Conservation (phyloP, 106 monocot genomes). For the Platanthera guangdongensis region DNA sequence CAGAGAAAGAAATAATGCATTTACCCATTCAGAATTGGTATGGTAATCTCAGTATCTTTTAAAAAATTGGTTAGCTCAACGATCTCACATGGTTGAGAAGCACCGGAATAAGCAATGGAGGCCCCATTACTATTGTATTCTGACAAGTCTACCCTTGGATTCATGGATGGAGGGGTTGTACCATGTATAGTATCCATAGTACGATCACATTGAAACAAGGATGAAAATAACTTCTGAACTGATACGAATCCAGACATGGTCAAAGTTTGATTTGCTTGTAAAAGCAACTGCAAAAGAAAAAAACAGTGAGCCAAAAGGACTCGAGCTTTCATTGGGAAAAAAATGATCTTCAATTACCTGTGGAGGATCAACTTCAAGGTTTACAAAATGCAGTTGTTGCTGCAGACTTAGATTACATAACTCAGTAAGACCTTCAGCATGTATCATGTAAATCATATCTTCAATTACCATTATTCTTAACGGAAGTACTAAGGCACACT, state of each 20-base stretch:
- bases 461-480: slow-evolving; percentile 76
- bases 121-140: slow-evolving; percentile 10
- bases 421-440: slow-evolving; percentile 55
- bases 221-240: slow-evolving; percentile 63
- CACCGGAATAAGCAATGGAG: slow-evolving; percentile 4
- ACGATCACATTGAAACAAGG: slow-evolving; percentile 35
- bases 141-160: slow-evolving; percentile 10
- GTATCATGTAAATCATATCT: slow-evolving; percentile 84
- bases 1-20: slow-evolving; percentile 4
- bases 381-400: slow-evolving; percentile 39
- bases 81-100: slow-evolving; percentile 17
- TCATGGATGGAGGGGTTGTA: slow-evolving; percentile 7
- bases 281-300: slow-evolving; percentile 35
- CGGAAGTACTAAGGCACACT: slow-evolving; percentile 30
- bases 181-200: slow-evolving; percentile 12
- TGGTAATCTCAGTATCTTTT: slow-evolving; percentile 41
- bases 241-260: slow-evolving; percentile 32
- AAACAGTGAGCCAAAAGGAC: neutral
- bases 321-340: neutral
- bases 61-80: slow-evolving; percentile 48
- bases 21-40: slow-evolving; percentile 90
- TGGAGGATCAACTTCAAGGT: slow-evolving; percentile 65
- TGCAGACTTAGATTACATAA: slow-evolving; percentile 23
- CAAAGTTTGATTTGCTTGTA: slow-evolving; percentile 32
- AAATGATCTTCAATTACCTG: slow-evolving; percentile 23